Conservation (phyloP, 768 basidiomycete species). For the Coprinopsis marcescibilis region DNA sequence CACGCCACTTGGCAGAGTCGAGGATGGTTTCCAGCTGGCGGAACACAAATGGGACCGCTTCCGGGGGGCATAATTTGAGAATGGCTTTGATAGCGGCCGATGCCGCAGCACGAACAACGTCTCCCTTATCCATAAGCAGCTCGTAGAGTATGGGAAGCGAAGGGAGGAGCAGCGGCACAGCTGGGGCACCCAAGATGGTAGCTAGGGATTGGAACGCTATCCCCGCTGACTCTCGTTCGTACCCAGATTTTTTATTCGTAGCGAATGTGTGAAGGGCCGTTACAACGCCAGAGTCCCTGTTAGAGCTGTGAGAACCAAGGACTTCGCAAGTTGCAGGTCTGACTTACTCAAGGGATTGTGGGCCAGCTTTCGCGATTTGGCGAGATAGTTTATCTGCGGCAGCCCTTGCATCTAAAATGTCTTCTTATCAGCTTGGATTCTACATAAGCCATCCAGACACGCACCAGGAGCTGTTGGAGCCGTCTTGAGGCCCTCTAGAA, state of each 20-base stretch:
- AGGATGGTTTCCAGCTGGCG: constrained; percentile 66
- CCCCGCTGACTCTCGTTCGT: constrained; percentile 82
- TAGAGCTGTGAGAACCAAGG: not conserved
- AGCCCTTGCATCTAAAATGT: constrained; percentile 64
- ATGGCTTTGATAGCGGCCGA: constrained; percentile 75
- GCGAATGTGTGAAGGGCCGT: constrained; percentile 63
- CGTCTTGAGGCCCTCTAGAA: constrained; percentile 38
- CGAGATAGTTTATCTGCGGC: constrained; percentile 78
- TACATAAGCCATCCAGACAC: not conserved
- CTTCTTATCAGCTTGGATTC: not conserved
- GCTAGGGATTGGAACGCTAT: constrained; percentile 77
- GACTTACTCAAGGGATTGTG: constrained; percentile 53
- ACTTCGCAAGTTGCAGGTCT: constrained; percentile 5
- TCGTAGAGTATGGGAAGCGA: constrained; percentile 77
- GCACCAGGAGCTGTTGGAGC: constrained; percentile 61
- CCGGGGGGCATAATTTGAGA: constrained; percentile 78
- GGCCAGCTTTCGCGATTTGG: constrained; percentile 58
- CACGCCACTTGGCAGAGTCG: constrained; percentile 87
- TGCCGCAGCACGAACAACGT: constrained; percentile 83
- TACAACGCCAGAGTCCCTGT: constrained; percentile 58
- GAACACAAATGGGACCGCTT: constrained; percentile 67
- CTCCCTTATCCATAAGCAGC: constrained; percentile 90
- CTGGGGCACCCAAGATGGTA: constrained; percentile 58
- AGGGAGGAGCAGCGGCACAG: constrained; percentile 69
- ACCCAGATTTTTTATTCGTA: constrained; percentile 81